Base-by-base conservation (phyloP, 225 moss, liverwort and hornwort species). In the Physcomitrium patens region DNA sequence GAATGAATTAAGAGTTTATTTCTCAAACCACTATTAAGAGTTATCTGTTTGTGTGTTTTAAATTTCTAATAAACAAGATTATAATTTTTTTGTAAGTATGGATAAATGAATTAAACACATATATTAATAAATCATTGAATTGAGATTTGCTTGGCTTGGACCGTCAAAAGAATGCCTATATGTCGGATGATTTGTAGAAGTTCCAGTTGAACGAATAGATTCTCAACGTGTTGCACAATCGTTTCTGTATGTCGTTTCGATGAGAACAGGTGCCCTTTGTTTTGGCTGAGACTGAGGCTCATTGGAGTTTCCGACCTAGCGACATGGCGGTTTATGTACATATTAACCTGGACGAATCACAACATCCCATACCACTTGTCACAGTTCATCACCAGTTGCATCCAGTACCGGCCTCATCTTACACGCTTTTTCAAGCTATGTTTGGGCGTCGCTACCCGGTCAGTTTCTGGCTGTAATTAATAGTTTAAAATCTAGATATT, bases 391-490 rank as follows among this genome's bases (percentile, higher is more conserved):
- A 94, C 80, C 92, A 96, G 76, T 85, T 96, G 77, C 91, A 96
- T 84, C 92, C 94, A 65, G 92, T 96, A 63, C 92, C 93, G 76
- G 85, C 96, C 72, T 92, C 96, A 52, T 96, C 96, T 59, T 92
- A 96, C 68, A 94, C 96, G 66, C 91, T 96, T 70, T 86, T 96
- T 69, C 92, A 94, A 80, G 96, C 92, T 31, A 88, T 96, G 96
- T 94, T 96, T 73, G 96, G 96, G 76, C 89, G 92, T 69, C 92
- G 96, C 65, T 96, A 94, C 58, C 96, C 96, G 82, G 96, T 94
- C 16, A 68, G 78, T 80, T 55, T 37, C 62, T 67, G 19, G 44
- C 12, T 63, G 31, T 68, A 23, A 68, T 17, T 44, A 49, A 72
- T 69, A 10, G 15, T 74, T 53, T 65, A 69, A 67, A 71, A 5